These are phyloP conservation scores for Pilatotrama ljubarskyi DNA, from an alignment of 768 basidiomycete genomes.

Conservation along the genomic window DNA sequence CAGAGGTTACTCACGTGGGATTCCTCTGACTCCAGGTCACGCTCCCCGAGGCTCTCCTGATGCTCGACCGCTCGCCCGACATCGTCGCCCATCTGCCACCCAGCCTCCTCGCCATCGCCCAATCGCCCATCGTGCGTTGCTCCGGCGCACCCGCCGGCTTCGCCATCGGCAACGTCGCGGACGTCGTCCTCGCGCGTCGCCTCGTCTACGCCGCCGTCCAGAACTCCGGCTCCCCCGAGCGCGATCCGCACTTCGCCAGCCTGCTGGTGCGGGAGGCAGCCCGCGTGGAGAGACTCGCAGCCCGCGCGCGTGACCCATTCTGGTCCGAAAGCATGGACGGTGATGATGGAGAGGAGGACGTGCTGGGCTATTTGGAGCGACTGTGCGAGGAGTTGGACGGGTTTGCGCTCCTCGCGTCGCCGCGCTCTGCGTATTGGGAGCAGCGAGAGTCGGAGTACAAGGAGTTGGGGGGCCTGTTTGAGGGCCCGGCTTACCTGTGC, in stretches of 20 bases:
- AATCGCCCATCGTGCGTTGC: slow-evolving; percentile 23
- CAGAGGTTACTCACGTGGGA: background rate
- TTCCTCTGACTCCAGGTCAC: background rate
- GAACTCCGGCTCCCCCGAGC: background rate
- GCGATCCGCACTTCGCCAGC: background rate
- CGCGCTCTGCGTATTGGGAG: slow-evolving; percentile 20
- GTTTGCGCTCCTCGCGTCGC: slow-evolving; percentile 11
- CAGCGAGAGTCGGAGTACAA: slow-evolving; percentile 1
- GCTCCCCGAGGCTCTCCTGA: background rate
- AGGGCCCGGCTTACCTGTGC: slow-evolving; percentile 8
- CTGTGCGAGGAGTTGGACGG: slow-evolving; percentile 2
- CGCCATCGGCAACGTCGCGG: slow-evolving; percentile 23
- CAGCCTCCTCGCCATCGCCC: slow-evolving; percentile 18
- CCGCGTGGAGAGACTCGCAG: too few species aligned
- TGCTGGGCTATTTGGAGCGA: background rate
- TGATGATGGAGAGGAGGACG: background rate
- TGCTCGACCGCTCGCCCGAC: slow-evolving; percentile 1
- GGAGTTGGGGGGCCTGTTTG: background rate
- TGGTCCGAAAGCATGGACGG: background rate
- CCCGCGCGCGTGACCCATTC: background rate
- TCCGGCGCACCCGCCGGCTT: slow-evolving; percentile 3
- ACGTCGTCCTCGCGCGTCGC: slow-evolving; percentile 24
- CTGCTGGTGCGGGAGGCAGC: background rate
- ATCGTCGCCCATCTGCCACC: slow-evolving; percentile 20
- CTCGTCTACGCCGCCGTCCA: slow-evolving; percentile 23